These are phyloP conservation scores for Kodamaea sagamina DNA, from an alignment of 805 yeast genomes.

Conservation along the genomic window DNA sequence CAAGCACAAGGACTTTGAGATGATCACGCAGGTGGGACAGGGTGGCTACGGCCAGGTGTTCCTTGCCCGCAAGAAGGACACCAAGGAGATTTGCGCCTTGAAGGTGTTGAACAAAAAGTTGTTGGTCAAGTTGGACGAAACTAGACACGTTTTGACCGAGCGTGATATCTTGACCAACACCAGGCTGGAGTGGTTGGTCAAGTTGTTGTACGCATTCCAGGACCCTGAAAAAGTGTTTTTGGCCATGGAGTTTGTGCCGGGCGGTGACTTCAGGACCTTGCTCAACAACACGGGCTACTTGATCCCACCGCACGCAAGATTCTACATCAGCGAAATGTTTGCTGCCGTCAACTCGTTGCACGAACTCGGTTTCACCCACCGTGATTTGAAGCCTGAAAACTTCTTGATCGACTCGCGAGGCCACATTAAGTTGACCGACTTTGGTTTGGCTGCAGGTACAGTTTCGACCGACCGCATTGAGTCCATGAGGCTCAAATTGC, in stretches of 20 bases:
- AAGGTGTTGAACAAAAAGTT: slow-evolving; percentile 87
- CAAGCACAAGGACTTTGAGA: slow-evolving; percentile 91
- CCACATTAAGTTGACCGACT: slow-evolving; percentile 91
- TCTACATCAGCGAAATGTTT: slow-evolving; percentile 95
- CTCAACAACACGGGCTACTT: slow-evolving; percentile 90
- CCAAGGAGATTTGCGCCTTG: slow-evolving; percentile 92
- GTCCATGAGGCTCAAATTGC: slow-evolving; percentile 74
- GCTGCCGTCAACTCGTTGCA: slow-evolving; percentile 91
- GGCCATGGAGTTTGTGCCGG: slow-evolving; percentile 99
- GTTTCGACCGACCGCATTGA: slow-evolving; percentile 92
- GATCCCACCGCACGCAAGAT: slow-evolving; percentile 93
- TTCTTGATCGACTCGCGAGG: slow-evolving; percentile 88
- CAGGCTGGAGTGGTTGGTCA: slow-evolving; percentile 93
- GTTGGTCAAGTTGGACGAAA: slow-evolving; percentile 86
- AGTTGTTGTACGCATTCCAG: slow-evolving; percentile 91
- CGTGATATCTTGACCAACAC: slow-evolving; percentile 96
- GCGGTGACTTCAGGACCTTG: slow-evolving; percentile 96
- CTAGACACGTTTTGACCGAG: slow-evolving; percentile 93
- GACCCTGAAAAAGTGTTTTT: slow-evolving; percentile 85
- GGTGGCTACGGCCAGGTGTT: slow-evolving; percentile 99
- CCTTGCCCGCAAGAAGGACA: slow-evolving; percentile 89
- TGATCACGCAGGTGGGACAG: slow-evolving; percentile 98
- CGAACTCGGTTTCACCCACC: slow-evolving; percentile 92
- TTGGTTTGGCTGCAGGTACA: slow-evolving; percentile 96
- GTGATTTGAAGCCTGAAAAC: slow-evolving; percentile 95